phyloP scores from a whole-genome alignment of 2,329 filamentous ascomycete genomes.

The Xylaria polymorpha region DNA sequence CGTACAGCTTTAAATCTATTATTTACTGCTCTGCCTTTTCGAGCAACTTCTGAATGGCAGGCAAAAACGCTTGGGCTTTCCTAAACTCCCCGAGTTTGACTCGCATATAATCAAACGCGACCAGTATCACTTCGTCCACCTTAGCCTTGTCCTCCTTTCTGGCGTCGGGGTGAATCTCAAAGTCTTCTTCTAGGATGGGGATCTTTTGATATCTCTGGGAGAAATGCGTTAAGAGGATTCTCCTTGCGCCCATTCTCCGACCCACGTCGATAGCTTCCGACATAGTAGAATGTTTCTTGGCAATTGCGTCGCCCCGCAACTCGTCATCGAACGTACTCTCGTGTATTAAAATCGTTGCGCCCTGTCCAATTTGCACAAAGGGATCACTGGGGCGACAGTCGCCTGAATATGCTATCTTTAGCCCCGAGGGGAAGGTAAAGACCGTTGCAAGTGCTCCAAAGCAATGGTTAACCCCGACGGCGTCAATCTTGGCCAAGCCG shows the following conservation, averaged over 20 bases:
- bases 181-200: conserved; percentile 60
- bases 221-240: conserved; percentile 92
- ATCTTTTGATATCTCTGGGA: conserved; percentile 91
- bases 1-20: neutral
- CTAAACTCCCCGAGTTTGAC: conserved; percentile 60
- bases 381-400: conserved; percentile 83
- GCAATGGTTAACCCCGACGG: conserved; percentile 81
- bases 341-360: conserved; percentile 87
- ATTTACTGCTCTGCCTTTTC: conserved; percentile 34
- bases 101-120: conserved; percentile 84
- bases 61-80: conserved; percentile 50
- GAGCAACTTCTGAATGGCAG: conserved; percentile 49
- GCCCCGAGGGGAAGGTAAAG: conserved; percentile 79
- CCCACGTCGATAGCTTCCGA: conserved; percentile 85
- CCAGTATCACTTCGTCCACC: conserved; percentile 68
- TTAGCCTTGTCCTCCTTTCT: conserved; percentile 51
- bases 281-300: conserved; percentile 92
- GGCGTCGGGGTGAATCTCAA: conserved; percentile 43
- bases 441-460: conserved; percentile 79
- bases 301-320: conserved; percentile 77
- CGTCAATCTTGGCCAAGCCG: conserved; percentile 74
- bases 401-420: conserved; percentile 93
- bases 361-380: conserved; percentile 77
- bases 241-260: conserved; percentile 79
- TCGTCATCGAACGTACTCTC: conserved; percentile 97